Percentiles rank a stretch among this genome's conserved stretches.
phyloP scores from a whole-genome alignment of 305 asterid genomes.

The Euphrasia arctica region DNA sequence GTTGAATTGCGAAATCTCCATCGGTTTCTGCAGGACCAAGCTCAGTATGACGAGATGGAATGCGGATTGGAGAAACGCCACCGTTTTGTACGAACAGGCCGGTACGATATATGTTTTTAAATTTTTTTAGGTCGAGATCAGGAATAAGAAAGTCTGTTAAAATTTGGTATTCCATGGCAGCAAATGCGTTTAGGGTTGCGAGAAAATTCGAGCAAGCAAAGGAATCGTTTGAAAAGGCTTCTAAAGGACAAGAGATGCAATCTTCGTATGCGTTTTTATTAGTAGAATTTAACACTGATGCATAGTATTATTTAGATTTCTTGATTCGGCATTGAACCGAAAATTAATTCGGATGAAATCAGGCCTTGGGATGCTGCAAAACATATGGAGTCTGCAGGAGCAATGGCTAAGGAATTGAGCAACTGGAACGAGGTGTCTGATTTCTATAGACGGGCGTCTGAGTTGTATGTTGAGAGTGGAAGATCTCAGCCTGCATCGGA shows the following conservation, averaged over 20 bases:
- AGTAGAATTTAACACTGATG: conserved; percentile 8
- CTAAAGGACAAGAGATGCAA: conserved; percentile 94
- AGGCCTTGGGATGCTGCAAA: conserved; percentile 99
- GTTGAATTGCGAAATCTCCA: conserved; percentile 8
- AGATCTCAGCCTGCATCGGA: conserved; percentile 95
- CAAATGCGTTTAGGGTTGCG: conserved; percentile 62
- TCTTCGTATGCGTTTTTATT: conserved; percentile 65
- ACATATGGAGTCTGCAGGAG: conserved; percentile 93
- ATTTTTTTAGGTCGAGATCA: conserved; percentile 5
- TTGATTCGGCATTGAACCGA: neutral
- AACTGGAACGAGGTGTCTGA: conserved; percentile 91
- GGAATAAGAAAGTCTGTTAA: conserved; percentile 15
- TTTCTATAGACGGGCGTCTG: conserved; percentile 79
- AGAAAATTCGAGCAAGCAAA: conserved; percentile 76
- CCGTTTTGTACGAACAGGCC: conserved; percentile 88
- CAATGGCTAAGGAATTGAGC: conserved; percentile 73
- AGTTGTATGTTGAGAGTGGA: conserved; percentile 83
- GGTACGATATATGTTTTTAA: conserved; percentile 39
- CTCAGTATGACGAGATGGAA: conserved; percentile 92
- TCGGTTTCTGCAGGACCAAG: conserved; percentile 56
- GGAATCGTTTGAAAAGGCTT: conserved; percentile 90
- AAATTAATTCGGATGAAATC: conserved; percentile 32
- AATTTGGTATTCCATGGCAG: conserved; percentile 37
- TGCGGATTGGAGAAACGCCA: conserved; percentile 93
- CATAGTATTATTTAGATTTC: conserved; percentile 1